Conservation (phyloP, 192 early-diverging fungal species). For the Dissophora ornata region DNA sequence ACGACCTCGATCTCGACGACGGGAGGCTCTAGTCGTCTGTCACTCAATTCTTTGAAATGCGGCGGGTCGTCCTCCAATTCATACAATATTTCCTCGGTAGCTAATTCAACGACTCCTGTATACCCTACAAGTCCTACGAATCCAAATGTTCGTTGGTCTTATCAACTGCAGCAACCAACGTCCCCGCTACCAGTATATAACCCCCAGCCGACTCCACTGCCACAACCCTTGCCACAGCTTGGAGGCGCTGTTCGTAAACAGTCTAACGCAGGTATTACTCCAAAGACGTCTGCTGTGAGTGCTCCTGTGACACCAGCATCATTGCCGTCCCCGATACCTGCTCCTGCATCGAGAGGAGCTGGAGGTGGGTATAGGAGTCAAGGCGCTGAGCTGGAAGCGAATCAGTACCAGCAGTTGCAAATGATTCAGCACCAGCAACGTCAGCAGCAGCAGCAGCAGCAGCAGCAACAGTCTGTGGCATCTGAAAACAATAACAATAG, state of each 20-base stretch:
- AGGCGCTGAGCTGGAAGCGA: not conserved
- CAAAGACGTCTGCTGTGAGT: not conserved
- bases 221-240: constrained; percentile 1
- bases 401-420: not conserved
- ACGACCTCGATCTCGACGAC: not conserved
- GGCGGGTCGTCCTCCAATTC: not conserved
- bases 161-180: not conserved
- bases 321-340: not conserved
- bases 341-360: constrained; percentile 19
- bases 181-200: not conserved
- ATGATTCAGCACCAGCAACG: not conserved
- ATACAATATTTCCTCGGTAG: not conserved
- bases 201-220: not conserved
- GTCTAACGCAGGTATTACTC: not conserved
- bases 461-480: not conserved
- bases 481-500: not conserved
- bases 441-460: not conserved
- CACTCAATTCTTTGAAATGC: not conserved
- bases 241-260: not conserved
- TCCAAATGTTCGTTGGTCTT: not conserved
- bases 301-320: not conserved
- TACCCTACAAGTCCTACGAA: not conserved
- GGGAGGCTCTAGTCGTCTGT: not conserved
- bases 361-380: constrained; percentile 16
- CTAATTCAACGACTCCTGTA: not conserved